Base-by-base conservation (phyloP, 2,329 filamentous ascomycete species). In the Fonsecaea pedrosoi region DNA sequence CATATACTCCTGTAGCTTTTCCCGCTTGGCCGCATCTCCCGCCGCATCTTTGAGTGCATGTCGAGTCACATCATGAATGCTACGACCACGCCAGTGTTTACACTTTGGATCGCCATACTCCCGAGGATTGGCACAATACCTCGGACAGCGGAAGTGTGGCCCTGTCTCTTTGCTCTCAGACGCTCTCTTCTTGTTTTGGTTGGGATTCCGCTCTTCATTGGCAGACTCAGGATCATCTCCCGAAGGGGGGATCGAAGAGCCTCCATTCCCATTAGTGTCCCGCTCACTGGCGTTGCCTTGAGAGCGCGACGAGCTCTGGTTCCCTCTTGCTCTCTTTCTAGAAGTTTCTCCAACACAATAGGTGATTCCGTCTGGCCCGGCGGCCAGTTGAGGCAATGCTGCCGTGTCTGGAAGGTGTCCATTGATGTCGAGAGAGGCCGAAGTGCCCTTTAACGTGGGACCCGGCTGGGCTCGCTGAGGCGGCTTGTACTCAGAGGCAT, bases 121-220 rank as follows among this genome's bases (percentile, higher is more conserved):
- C 13, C 13, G 45, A 62, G 59, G 59, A 54, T 62, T n/a, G 10
- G 59, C 45, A 15, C 13, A 30, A 40, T 62, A 40, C 35, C 21
- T 62, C 10, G 59, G 57, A 35, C 57, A 60, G 10, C 57, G 57
- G 42, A 48, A 60, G 15, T 4, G n/a, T 15, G 30, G 25, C 18
- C n/a, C 18, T 50, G 13, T 60, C 25, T 9, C 57, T 9, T 60
- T 50, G 12, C 38, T 60, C 13, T 42, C 13, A 6, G 34, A 18
- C 6, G 21, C 12, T 30, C 18, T 50, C 10, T 50, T 50, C 3
- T 30, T 21, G 25, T 50, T 12, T 4, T 9, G 45, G 45, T 50
- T 25, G 8, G 21, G 45, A 30, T 50, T 25, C 45, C 21, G 18
- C 3, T 30, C 8, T 18, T 30, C 45, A 13, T 50, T 10, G 45